Base-by-base conservation (phyloP, 2,329 filamentous ascomycete species). In the Penicillium capsulatum region DNA sequence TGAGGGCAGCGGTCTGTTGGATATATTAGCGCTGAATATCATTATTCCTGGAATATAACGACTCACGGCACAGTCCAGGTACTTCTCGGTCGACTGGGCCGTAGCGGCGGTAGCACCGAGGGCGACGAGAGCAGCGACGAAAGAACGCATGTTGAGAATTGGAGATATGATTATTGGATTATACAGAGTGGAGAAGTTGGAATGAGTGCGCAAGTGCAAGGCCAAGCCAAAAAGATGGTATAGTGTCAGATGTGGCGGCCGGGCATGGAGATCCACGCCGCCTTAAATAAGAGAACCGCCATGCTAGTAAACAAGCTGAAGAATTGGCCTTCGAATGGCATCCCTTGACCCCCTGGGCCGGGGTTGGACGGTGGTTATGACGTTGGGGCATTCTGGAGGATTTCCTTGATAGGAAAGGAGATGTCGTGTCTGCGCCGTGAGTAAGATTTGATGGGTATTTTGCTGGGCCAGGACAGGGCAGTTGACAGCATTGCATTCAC, bases 31-130 rank as follows among this genome's bases (percentile, higher is more conserved):
- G 24, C 7, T 5, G 19, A 22, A 9, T 22, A 5, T 9, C 9
- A 33, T 20, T 3, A 3, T 22, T 6, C 19, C 20, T 5, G 26
- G 6, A n/a, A 10, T 20, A 3, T 19, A 4, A 16, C 14, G 5
- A 47, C 52, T 43, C 48, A 54, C 52, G 19, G 44, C 46, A 17
- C 53, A 56, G 3, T 38, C 30, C 5, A 49, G 11, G 31, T 45
- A 44, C 30, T 49, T 42, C 3, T 7, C 8, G 3, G 36, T 34
- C 13, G 27, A 17, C 13, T 41, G 33, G 13, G 51, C 45, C n/a
- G n/a, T n/a, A 22, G 19, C 9, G 19, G 19, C 19, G 14, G 39
- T 33, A 16, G 41, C 37, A 16, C 50, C 40, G 15, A 46, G 42
- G 4, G 47, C 20, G 28, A 56, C 27, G 19, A 55, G 9, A 19